Conservation (phyloP, 2,329 filamentous ascomycete species). For the Fusarium humuli region DNA sequence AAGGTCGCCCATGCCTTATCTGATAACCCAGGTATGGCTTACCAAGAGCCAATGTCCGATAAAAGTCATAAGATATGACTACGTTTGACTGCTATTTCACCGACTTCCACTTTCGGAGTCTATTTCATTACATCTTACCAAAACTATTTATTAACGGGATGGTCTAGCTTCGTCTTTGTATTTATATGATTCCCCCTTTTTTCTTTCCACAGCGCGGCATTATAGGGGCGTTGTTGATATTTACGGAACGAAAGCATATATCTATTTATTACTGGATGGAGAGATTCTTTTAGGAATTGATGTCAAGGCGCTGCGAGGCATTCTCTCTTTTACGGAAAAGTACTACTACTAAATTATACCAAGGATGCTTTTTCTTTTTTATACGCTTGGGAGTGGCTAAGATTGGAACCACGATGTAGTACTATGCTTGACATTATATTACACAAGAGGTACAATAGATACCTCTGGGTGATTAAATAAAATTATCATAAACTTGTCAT, state of each 20-base stretch:
- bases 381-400: not conserved
- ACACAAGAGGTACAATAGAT: not conserved
- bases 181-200: constrained; percentile 35
- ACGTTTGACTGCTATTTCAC: not conserved
- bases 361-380: constrained; percentile 7
- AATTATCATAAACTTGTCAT: not conserved
- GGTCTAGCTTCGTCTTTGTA: constrained; percentile 32
- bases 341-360: constrained; percentile 25
- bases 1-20: constrained; percentile 23
- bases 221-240: constrained; percentile 40
- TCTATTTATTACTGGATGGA: constrained; percentile 11
- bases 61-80: constrained; percentile 11
- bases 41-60: not conserved
- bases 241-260: constrained; percentile 18
- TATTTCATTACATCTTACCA: not conserved
- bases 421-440: not conserved
- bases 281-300: constrained; percentile 9
- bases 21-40: constrained; percentile 11
- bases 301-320: constrained; percentile 19
- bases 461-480: not conserved
- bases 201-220: constrained; percentile 35
- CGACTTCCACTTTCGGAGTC: not conserved
- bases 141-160: constrained; percentile 2
- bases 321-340: constrained; percentile 21
- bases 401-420: constrained; percentile 11